Evolutionary conservation across 148 eudicot species (phyloP).

Genomic region (Suaeda aralocaspica): DNA sequence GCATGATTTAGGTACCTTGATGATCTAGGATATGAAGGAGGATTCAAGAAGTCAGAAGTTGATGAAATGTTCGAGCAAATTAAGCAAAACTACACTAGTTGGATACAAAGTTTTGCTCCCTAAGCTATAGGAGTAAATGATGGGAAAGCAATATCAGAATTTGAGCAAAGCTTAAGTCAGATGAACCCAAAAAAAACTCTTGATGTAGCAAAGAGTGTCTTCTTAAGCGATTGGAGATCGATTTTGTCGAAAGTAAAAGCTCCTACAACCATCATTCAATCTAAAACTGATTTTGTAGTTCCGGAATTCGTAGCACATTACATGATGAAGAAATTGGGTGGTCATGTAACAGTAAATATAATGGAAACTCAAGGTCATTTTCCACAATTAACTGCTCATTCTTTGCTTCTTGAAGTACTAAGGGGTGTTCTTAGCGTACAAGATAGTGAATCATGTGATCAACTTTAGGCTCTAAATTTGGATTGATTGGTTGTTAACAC

Average conservation of each 20-base stretch:
- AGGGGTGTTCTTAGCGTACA: constrained; percentile 6
- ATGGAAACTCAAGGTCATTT: constrained; percentile 31
- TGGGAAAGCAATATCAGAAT: constrained; percentile 20
- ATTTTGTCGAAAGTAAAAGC: constrained; percentile 20
- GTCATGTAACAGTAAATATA: constrained; percentile 15
- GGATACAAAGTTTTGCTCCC: constrained; percentile 25
- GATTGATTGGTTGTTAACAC: too few species aligned
- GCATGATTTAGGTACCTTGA: constrained; percentile 3
- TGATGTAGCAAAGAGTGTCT: constrained; percentile 20
- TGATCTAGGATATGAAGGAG: constrained; percentile 11
- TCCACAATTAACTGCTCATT: constrained; percentile 28
- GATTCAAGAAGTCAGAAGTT: constrained; percentile 10
- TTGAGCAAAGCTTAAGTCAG: constrained; percentile 23
- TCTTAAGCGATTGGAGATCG: constrained; percentile 24
- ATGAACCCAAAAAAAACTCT: constrained; percentile 26
- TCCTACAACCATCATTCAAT: constrained; percentile 26
- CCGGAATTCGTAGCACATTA: constrained; percentile 26
- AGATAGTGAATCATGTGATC: too few species aligned
- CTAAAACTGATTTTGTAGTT: constrained; percentile 23
- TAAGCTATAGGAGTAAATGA: constrained; percentile 21
- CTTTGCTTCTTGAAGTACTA: constrained; percentile 17
- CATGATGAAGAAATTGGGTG: constrained; percentile 29
- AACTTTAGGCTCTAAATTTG: too few species aligned
- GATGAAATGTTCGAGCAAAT: constrained; percentile 20
- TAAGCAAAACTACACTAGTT: constrained; percentile 21